Evolutionary conservation across 495 filamentous ascomycete species (phyloP).

Genomic region (Sporormia fimetaria): DNA sequence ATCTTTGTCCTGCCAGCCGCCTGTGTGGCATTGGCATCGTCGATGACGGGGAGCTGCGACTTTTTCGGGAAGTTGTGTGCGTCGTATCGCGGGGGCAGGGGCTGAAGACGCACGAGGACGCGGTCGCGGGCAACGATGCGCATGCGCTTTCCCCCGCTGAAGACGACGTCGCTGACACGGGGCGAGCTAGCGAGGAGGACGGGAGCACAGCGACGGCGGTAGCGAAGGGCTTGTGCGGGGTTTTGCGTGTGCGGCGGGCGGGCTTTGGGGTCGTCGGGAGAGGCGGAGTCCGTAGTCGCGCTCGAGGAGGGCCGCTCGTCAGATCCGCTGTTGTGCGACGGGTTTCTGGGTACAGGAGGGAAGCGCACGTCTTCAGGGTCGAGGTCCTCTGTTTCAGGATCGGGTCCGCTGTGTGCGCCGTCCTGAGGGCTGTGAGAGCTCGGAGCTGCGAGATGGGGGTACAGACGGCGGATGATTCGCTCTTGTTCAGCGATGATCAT

Average conservation of each 20-base stretch:
- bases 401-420: constrained; percentile 2
- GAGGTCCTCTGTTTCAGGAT: constrained; percentile 23
- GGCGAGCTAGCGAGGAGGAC: constrained; percentile 26
- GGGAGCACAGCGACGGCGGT: constrained; percentile 32
- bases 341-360: no score
- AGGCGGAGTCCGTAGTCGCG: constrained; percentile 12
- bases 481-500: constrained; percentile 26
- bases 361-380: constrained; percentile 24
- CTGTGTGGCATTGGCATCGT: background rate
- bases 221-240: constrained; percentile 27
- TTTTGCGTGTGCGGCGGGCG: constrained; percentile 22
- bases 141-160: constrained; percentile 29
- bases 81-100: constrained; percentile 22
- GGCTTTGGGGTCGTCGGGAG: constrained; percentile 20
- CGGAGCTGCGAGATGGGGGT: constrained; percentile 18
- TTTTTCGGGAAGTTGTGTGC: constrained; percentile 19
- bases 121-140: constrained; percentile 30
- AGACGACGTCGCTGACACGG: constrained; percentile 30
- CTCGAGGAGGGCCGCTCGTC: constrained; percentile 14
- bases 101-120: constrained; percentile 16
- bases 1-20: background rate
- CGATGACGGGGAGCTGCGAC: background rate
- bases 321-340: constrained; percentile 4
- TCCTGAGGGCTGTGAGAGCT: background rate
- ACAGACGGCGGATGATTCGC: constrained; percentile 22